Evolutionary conservation across 1,284 basidiomycete genomes (phyloP).

Genomic region (Rhodotorula sp.): DNA sequence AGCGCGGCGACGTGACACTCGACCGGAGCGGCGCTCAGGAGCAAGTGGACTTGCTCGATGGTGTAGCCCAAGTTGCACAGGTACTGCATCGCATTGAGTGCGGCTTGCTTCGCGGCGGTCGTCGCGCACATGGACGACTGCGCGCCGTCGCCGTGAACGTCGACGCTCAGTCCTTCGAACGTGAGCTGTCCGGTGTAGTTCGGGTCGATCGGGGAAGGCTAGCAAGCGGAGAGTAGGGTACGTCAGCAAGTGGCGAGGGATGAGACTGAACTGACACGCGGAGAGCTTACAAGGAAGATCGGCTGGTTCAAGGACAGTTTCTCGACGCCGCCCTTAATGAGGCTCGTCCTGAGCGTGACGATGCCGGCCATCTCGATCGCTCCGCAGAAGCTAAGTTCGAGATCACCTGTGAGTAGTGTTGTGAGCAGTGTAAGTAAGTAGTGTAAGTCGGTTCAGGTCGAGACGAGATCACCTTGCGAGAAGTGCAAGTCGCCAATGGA

Average conservation of each 20-base stretch:
- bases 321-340: conserved; percentile 72
- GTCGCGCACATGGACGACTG: conserved; percentile 76
- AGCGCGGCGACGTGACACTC: conserved; percentile 72
- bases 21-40: conserved; percentile 71
- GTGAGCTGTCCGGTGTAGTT: conserved; percentile 67
- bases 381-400: conserved; percentile 62
- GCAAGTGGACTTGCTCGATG: conserved; percentile 66
- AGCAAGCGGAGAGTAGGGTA: conserved; percentile 45
- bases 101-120: conserved; percentile 75
- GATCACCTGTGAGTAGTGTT: conserved; percentile 53
- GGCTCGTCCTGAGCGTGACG: conserved; percentile 68
- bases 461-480: conserved; percentile 62
- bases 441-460: conserved; percentile 39
- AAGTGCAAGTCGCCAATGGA: conserved; percentile 79
- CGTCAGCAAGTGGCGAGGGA: neutral
- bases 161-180: conserved; percentile 70
- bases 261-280: conserved; percentile 48
- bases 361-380: conserved; percentile 71
- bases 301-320: conserved; percentile 73
- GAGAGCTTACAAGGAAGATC: conserved; percentile 58
- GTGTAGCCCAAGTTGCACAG: conserved; percentile 54
- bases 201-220: conserved; percentile 70
- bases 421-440: too few species aligned
- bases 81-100: conserved; percentile 71
- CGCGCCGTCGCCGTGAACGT: conserved; percentile 64